phyloP scores from a whole-genome alignment of 805 yeast species.

The Teunomyces funiuensis region DNA sequence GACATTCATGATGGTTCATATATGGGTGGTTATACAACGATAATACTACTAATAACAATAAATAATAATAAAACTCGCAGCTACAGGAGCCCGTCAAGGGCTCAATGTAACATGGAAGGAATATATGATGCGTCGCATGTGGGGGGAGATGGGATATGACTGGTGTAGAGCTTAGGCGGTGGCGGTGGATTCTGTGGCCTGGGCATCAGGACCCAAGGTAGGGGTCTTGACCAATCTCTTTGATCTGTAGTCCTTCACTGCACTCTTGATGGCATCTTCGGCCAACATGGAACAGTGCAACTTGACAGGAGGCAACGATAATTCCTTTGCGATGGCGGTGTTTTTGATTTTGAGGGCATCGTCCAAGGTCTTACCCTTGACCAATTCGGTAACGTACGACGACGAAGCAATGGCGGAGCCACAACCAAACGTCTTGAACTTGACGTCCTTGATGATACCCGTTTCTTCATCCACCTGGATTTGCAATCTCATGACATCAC shows the following conservation, averaged over 20 bases:
- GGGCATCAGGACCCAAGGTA: slow-evolving; percentile 48
- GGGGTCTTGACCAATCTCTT: slow-evolving; percentile 62
- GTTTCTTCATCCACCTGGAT: slow-evolving; percentile 88
- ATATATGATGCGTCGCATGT: slow-evolving; percentile 1
- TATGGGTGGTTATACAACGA: slow-evolving; percentile 2
- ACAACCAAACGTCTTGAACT: slow-evolving; percentile 98
- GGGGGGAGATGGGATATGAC: neutral
- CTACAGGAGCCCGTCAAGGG: slow-evolving; percentile 4
- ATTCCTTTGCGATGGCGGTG: slow-evolving; percentile 91
- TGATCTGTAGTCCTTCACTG: slow-evolving; percentile 89
- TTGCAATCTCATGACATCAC: slow-evolving; percentile 97
- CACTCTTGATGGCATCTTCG: slow-evolving; percentile 97
- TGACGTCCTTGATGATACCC: slow-evolving; percentile 91
- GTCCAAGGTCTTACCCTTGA: slow-evolving; percentile 90
- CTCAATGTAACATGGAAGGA: neutral
- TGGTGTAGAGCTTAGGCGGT: slow-evolving; percentile 11
- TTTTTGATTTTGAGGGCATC: slow-evolving; percentile 93
- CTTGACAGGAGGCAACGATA: slow-evolving; percentile 94
- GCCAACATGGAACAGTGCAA: slow-evolving; percentile 98
- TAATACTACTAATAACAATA: no score
- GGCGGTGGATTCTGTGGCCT: slow-evolving; percentile 9
- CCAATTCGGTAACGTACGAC: slow-evolving; percentile 91
- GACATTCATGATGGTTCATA: neutral
- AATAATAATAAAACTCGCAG: slow-evolving; percentile 1
- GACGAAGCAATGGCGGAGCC: slow-evolving; percentile 97